Percentiles rank a stretch among this genome's conserved stretches.
Evolutionary conservation across 176 grass and related monocot genomes (phyloP).

Genomic region (Olyra latifolia): DNA sequence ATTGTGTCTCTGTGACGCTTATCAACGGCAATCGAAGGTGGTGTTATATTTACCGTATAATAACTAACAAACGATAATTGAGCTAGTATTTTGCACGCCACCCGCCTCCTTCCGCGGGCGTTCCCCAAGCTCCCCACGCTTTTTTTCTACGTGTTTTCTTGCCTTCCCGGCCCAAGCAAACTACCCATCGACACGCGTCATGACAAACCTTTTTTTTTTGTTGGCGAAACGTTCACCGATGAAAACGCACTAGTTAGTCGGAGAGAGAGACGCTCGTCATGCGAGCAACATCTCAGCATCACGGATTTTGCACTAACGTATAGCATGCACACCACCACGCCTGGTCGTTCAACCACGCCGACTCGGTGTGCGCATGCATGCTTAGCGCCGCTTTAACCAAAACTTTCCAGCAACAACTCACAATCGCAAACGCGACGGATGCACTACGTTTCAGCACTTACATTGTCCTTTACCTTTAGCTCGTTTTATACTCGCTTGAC

Average conservation of each 20-base stretch:
- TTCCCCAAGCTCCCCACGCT: too few relatives aligned
- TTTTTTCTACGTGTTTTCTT: too few relatives aligned
- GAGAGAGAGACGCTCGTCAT: background rate
- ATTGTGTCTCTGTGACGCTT: too few relatives aligned
- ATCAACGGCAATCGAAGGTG: too few relatives aligned
- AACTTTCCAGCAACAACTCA: background rate
- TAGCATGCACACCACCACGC: too few relatives aligned
- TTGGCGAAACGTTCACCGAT: background rate
- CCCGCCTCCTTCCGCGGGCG: too few relatives aligned
- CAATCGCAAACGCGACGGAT: background rate
- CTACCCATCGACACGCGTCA: background rate
- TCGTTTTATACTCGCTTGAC: background rate
- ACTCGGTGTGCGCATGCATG: background rate
- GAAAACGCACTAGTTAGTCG: background rate
- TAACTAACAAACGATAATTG: too few relatives aligned
- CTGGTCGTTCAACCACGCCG: background rate
- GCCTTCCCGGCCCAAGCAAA: background rate
- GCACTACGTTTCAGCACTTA: background rate
- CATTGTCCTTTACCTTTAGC: too few relatives aligned
- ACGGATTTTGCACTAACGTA: background rate
- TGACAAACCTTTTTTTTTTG: background rate
- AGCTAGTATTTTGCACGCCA: too few relatives aligned
- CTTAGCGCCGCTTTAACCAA: slow-evolving; percentile 16
- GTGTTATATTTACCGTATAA: too few relatives aligned
- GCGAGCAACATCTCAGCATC: background rate